phyloP scores from a whole-genome alignment of 768 basidiomycete genomes.

The Lyophyllum shimeji region DNA sequence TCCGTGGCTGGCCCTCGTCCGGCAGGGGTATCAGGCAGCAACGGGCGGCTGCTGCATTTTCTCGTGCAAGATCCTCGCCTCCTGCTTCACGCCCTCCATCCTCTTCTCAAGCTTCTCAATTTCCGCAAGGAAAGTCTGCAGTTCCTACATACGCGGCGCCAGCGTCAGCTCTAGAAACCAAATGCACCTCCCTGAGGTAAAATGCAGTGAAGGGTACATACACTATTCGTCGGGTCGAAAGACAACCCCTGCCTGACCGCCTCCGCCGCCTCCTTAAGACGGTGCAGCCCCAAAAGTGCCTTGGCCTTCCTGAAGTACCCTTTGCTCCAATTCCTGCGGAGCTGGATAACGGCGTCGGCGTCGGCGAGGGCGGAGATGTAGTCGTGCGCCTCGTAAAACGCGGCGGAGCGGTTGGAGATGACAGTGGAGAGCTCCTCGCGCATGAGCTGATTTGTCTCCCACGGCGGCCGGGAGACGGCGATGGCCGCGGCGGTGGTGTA shows the following conservation, averaged over 20 bases:
- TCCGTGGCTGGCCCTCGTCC: too few species aligned
- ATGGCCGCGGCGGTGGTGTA: constrained; percentile 69
- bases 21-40: too few species aligned
- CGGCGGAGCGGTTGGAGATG: constrained; percentile 89
- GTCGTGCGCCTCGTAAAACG: constrained; percentile 76
- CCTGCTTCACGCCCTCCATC: constrained; percentile 5
- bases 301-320: constrained; percentile 95
- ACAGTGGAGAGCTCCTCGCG: constrained; percentile 91
- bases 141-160: constrained; percentile 12
- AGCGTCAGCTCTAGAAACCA: background rate
- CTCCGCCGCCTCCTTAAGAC: constrained; percentile 74
- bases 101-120: constrained; percentile 20
- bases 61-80: constrained; percentile 1
- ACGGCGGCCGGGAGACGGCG: constrained; percentile 80
- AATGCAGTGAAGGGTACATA: constrained; percentile 19
- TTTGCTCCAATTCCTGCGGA: constrained; percentile 90
- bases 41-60: constrained; percentile 9
- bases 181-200: too few species aligned
- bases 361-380: constrained; percentile 79
- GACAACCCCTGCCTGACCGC: constrained; percentile 81
- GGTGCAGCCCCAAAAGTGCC: constrained; percentile 73
- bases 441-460: constrained; percentile 82
- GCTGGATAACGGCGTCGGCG: constrained; percentile 84
- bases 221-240: constrained; percentile 64
- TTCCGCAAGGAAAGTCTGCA: constrained; percentile 17